Conservation (phyloP, 2,329 filamentous ascomycete genomes). For the Aspergillus fructus region DNA sequence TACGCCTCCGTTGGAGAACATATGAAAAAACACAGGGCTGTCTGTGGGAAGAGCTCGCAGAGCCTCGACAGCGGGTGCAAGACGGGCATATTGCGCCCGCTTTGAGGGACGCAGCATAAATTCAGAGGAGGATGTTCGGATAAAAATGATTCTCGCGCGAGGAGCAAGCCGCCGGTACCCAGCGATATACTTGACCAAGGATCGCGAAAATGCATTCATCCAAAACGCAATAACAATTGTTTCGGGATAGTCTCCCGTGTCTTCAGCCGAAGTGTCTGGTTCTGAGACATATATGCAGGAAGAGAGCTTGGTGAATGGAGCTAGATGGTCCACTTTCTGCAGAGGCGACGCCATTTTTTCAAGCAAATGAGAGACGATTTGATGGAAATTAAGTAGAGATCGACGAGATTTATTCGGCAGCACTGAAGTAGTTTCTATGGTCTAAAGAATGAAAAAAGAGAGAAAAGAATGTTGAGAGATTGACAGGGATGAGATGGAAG, state of each 20-base stretch:
- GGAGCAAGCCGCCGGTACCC: conserved; percentile 47
- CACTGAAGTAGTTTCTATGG: neutral
- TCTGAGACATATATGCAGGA: conserved; percentile 42
- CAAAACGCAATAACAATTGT: conserved; percentile 50
- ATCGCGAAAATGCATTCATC: conserved; percentile 47
- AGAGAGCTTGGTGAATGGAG: conserved; percentile 36
- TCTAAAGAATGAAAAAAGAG: neutral
- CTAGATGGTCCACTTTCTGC: conserved; percentile 19
- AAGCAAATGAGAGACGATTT: neutral
- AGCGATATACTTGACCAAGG: conserved; percentile 49
- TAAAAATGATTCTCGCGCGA: conserved; percentile 42
- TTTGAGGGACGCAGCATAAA: conserved; percentile 29
- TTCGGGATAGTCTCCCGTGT: conserved; percentile 18
- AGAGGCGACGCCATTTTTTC: conserved; percentile 9
- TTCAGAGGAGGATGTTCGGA: conserved; percentile 37
- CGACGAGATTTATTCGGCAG: neutral
- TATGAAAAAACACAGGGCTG: conserved; percentile 42
- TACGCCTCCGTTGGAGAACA: conserved; percentile 53
- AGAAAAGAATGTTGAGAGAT: neutral
- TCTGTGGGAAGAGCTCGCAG: conserved; percentile 27
- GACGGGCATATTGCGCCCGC: conserved; percentile 25
- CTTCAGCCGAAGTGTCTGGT: conserved; percentile 17
- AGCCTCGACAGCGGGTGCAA: conserved; percentile 37
- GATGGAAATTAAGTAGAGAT: neutral
- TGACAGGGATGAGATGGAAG: neutral